Base-by-base conservation (phyloP, 352 stramenopile genomes). In the Pythium rhizo-oryzae region DNA sequence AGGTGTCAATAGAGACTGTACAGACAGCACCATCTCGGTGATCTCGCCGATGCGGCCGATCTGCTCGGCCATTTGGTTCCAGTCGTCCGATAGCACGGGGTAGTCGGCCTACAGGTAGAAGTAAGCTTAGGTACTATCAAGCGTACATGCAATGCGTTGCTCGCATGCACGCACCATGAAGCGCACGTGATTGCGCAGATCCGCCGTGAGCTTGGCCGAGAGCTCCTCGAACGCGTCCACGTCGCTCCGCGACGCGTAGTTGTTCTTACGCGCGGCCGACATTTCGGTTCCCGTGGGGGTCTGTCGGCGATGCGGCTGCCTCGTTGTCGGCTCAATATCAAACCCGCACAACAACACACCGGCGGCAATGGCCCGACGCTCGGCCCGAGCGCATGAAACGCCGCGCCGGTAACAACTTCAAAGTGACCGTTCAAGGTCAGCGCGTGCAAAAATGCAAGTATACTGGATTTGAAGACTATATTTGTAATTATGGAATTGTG, bases 21-120 rank as follows among this genome's bases (percentile, higher is more conserved):
- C 28, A 33, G 28, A 33, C 28, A 33, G 28, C 11, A 88, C 79
- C 87, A 96, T 95, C 65, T 97, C 91, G 0, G 90, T 96, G 72
- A 97, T 95, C 62, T 94, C 77, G 24, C 89, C 90, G 59, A 97
- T 96, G 63, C 91, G 86, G 19, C 80, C 82, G 37, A 97, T 92
- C 61, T 95, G 89, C 60, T 93, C 81, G 0, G 91, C 89, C 91
- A 97, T 97, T 57, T 84, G 68, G 53, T 85, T 91, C 91, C 91
- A 97, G 59, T 89, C 78, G 56, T 95, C 87, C 28, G 87, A 94
- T 30, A 97, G 79, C 59, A 97, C 81, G 6, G 88, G 89, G 62
- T 94, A 97, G 67, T 93, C 84, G 6, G 81, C 84, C 84, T 92
- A n/a, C 23, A 16, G 37, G 19, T 21, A 58, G 8, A 13, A 60